Evolutionary conservation across 1,284 basidiomycete species (phyloP).

Genomic region (Leccinum proximum): DNA sequence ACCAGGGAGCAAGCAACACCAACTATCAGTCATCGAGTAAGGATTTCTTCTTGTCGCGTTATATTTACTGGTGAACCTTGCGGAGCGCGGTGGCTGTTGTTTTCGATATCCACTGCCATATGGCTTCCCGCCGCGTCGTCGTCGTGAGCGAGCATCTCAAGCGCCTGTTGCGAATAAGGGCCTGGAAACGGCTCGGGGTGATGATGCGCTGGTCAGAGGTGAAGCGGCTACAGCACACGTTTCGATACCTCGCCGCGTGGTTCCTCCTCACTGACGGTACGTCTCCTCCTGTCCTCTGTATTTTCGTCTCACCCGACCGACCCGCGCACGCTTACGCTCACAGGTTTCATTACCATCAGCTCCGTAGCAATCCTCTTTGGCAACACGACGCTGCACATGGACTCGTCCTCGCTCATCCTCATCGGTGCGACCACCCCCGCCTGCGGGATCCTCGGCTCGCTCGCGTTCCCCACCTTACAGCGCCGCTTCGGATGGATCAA

Average conservation of each 20-base stretch:
- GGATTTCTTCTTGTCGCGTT: background rate
- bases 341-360: slow-evolving; percentile 82
- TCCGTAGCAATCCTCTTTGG: slow-evolving; percentile 82
- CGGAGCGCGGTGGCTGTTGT: slow-evolving; percentile 84
- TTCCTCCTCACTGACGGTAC: slow-evolving; percentile 88
- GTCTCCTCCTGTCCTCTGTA: slow-evolving; percentile 16
- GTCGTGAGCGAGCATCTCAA: slow-evolving; percentile 16
- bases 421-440: slow-evolving; percentile 68
- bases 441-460: slow-evolving; percentile 72
- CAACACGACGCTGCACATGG: slow-evolving; percentile 78
- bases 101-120: slow-evolving; percentile 70
- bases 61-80: too few species aligned
- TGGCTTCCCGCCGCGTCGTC: slow-evolving; percentile 54
- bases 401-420: slow-evolving; percentile 64
- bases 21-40: slow-evolving; percentile 14
- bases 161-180: slow-evolving; percentile 39
- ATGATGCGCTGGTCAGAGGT: slow-evolving; percentile 75
- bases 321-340: background rate
- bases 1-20: background rate
- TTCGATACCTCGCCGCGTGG: slow-evolving; percentile 87
- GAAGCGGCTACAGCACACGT: slow-evolving; percentile 73
- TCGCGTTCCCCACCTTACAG: slow-evolving; percentile 69
- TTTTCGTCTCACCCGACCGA: background rate
- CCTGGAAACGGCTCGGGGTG: slow-evolving; percentile 63
- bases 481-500: slow-evolving; percentile 62